Base-by-base conservation (phyloP, 768 basidiomycete species). In the Naganishia antarctica region DNA sequence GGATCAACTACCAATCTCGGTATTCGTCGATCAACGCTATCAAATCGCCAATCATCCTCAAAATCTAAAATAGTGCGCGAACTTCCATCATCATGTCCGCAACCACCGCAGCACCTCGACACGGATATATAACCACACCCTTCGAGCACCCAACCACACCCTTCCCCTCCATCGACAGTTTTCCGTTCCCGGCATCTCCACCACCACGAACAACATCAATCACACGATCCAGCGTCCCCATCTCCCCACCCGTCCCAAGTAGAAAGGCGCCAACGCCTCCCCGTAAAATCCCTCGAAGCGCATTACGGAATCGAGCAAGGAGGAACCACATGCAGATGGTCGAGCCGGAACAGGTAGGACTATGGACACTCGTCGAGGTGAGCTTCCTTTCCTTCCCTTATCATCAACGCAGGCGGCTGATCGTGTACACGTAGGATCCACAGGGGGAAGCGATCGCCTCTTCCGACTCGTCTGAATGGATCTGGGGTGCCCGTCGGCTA, bases 281-380 rank as follows among this genome's bases (percentile, higher is more conserved):
- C n/a, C 50, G 53, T 8, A 16, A 21, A 23, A 21, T 34, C 18
- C 23, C 53, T 1, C 18, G n/a, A 5, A 53, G 29, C 18, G 15
- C 16, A 25, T 3, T 25, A 40, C 18, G 25, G 9, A 41, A 25
- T 13, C 37, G 40, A 34, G 12, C 16, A n/a, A 51, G 53, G 13
- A 57, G 37, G 53, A 37, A 23, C n/a, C n/a, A 37, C 13, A 57
- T 57, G 53, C 21, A 23, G 37, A 37, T 57, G 53, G 37, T 57
- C 23, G 53, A 57, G 34, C 53, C 53, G 34, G 53, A 57, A 26
- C 34, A 57, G 26, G 53, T 57, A 4, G 53, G 53, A 23, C 34
- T 57, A 15, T 57, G 53, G 53, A 57, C 53, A 2, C 13, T 57
- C 8, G 21, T 6, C n/a, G 53, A 57, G 26, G 37, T 23, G 34